Evolutionary conservation across 176 grass and related monocot genomes (phyloP), one percentile per base, ranked within the genome.

Genomic region (Carex myosuroides): DNA sequence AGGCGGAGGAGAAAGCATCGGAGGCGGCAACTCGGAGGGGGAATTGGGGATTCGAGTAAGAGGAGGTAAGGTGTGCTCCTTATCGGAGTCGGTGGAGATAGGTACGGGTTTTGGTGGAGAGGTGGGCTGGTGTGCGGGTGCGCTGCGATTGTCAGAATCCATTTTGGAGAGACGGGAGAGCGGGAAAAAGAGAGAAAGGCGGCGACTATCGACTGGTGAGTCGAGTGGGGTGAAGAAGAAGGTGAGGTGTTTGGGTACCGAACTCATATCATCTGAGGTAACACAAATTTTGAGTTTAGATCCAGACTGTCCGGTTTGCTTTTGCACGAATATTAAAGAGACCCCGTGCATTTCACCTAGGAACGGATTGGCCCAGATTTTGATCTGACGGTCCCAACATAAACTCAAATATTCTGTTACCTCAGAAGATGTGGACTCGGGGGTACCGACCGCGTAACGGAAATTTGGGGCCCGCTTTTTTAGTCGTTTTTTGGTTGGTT

Each of bases 361-460:
- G 39, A 5, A 5, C 39, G 0, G 6, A 44, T 44, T 44, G 6
- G 6, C 1, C 42, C 42, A 0, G 4, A 44, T 44, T 44, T 8
- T 44, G 42, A 44, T 44, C 42, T 7, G 6, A 44, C 42, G 42
- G 42, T 44, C 0, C 0, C 0, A 1, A 9, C 0, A 7, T 44
- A 44, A 44, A 44, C 6, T 44, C 8, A 44, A 44, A 8, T 8
- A 8, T 44, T 44, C 1, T 8, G 42, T 44, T 44, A 44, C 42
- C 8, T 8, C 42, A 44, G 6, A 44, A 8, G 1, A 44, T 44
- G 7, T 7, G 42, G 8, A 44, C 42, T 44, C 42, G 61, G 65
- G 41, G 20, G 63, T 87, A 71, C 86, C 86, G 68, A 87, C 91
- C 89, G 88, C 79, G 89, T 84, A 85, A 79, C 86, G 35, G 91